Evolutionary conservation across 768 basidiomycete genomes (phyloP).

Genomic region (Boletus edulis): DNA sequence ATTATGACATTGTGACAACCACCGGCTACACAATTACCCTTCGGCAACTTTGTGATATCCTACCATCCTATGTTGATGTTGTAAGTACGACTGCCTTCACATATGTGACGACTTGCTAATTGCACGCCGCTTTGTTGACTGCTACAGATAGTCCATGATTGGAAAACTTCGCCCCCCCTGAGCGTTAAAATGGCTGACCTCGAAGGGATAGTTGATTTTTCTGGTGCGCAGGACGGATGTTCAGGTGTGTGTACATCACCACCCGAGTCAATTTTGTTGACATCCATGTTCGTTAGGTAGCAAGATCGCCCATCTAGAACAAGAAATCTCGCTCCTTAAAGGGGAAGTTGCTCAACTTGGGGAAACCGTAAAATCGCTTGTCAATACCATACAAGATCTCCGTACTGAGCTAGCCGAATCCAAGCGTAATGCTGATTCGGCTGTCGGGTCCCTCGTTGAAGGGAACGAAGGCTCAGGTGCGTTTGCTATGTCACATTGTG

Average conservation of each 20-base stretch:
- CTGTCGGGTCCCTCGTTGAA: neutral
- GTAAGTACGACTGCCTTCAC: neutral
- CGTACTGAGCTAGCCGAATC: neutral
- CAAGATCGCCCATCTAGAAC: neutral
- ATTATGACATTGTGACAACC: neutral
- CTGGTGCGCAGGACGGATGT: neutral
- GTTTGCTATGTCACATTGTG: neutral
- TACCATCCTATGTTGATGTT: neutral
- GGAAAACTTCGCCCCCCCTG: too few relatives aligned
- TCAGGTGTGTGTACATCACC: neutral
- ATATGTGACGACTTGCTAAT: neutral
- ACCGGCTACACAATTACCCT: neutral
- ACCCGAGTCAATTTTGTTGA: neutral
- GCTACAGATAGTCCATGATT: neutral
- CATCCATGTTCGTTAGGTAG: neutral
- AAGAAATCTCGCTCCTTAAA: neutral
- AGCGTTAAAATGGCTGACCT: neutral
- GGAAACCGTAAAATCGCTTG: neutral
- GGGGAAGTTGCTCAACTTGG: neutral
- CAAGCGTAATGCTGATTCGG: neutral
- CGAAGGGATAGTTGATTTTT: too few relatives aligned
- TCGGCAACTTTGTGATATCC: neutral
- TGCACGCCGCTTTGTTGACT: neutral
- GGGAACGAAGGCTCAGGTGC: neutral
- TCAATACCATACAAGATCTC: neutral